These are phyloP conservation scores for Cladosporium sp. DNA, from an alignment of 2,329 filamentous ascomycete species.

Conservation along the genomic window DNA sequence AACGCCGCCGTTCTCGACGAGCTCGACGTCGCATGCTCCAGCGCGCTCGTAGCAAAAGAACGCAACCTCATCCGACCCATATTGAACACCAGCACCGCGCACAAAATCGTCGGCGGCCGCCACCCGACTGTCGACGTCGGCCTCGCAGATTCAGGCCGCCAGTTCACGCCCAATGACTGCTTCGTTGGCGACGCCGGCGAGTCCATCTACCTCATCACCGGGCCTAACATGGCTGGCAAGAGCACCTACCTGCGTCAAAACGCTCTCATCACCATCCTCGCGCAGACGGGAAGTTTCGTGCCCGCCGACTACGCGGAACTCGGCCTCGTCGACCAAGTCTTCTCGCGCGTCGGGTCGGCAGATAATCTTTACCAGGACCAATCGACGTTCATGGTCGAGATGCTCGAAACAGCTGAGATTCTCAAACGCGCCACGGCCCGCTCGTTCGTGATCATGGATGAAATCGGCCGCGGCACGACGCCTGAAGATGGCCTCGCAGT, in stretches of 20 bases:
- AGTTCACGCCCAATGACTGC: conserved; percentile 83
- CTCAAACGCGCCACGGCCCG: conserved; percentile 76
- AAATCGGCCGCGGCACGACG: conserved; percentile 91
- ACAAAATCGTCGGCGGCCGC: conserved; percentile 78
- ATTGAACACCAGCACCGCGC: conserved; percentile 59
- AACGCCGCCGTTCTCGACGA: conserved; percentile 92
- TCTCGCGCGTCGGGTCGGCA: conserved; percentile 80
- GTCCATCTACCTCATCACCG: conserved; percentile 64
- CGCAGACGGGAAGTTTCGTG: conserved; percentile 89
- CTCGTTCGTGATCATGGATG: conserved; percentile 95
- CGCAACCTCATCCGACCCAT: conserved; percentile 69
- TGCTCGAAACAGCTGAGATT: conserved; percentile 93
- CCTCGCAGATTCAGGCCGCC: conserved; percentile 71
- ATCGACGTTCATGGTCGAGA: conserved; percentile 99
- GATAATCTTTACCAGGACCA: conserved; percentile 94
- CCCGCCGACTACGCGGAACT: conserved; percentile 82
- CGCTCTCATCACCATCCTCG: conserved; percentile 87
- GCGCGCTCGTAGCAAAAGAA: conserved; percentile 73
- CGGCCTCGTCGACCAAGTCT: conserved; percentile 92
- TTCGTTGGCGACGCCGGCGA: conserved; percentile 71
- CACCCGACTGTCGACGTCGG: conserved; percentile 91
- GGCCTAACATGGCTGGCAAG: conserved; percentile 99
- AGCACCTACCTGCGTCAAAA: conserved; percentile 95
- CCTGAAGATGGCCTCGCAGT: conserved; percentile 88
- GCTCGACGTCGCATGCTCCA: conserved; percentile 83